phyloP scores from a whole-genome alignment of 768 basidiomycete species.

The Pisolithus tinctorius region DNA sequence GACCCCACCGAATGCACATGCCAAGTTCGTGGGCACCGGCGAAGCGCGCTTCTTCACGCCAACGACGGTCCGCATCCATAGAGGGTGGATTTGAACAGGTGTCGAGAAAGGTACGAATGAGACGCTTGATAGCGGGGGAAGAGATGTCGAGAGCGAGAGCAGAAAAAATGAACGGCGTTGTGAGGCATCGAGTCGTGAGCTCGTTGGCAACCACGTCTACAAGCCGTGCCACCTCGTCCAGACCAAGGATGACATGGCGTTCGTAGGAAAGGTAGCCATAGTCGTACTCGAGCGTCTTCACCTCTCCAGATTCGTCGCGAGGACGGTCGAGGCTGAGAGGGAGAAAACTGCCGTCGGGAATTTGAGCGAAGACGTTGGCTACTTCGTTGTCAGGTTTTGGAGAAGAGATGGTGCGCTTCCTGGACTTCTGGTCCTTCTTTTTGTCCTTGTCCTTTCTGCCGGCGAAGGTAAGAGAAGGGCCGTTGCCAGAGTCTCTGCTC shows the following conservation, averaged over 20 bases:
- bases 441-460: constrained; percentile 48
- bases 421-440: constrained; percentile 34
- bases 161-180: constrained; percentile 89
- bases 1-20: constrained; percentile 90
- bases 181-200: constrained; percentile 66
- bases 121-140: constrained; percentile 60
- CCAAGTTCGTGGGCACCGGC: constrained; percentile 84
- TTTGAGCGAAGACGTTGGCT: constrained; percentile 30
- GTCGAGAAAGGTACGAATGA: constrained; percentile 77
- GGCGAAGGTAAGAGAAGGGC: constrained; percentile 9
- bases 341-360: constrained; percentile 48
- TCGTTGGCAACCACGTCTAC: constrained; percentile 67
- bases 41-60: constrained; percentile 78
- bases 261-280: constrained; percentile 75
- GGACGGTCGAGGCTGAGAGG: constrained; percentile 47
- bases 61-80: constrained; percentile 43
- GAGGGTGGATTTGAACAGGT: constrained; percentile 39
- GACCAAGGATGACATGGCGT: constrained; percentile 69
- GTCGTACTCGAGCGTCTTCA: constrained; percentile 36
- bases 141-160: constrained; percentile 82
- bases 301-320: constrained; percentile 30
- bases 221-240: constrained; percentile 64
- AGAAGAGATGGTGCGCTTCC: constrained; percentile 37
- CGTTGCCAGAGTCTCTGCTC: constrained; percentile 36
- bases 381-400: constrained; percentile 29